These are phyloP conservation scores for Phytophthora ohioensis DNA, from an alignment of 352 stramenopile species.

Conservation along the genomic window DNA sequence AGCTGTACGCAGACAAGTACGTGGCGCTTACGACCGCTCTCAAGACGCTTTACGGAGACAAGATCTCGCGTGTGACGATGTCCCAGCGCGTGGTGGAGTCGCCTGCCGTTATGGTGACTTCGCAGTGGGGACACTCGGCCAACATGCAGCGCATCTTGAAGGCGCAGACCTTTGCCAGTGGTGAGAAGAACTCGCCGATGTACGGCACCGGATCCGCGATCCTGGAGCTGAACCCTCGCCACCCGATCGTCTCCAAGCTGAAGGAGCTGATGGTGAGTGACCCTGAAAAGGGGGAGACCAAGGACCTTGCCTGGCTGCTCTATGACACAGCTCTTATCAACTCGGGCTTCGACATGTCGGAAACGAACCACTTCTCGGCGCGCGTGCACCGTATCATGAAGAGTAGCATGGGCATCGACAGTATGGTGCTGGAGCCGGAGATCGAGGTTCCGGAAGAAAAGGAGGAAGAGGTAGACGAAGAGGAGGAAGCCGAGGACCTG, in stretches of 20 bases:
- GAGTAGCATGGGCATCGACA: slow-evolving; percentile 91
- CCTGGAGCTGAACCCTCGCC: slow-evolving; percentile 99
- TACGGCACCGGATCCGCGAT: slow-evolving; percentile 87
- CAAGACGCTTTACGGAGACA: slow-evolving; percentile 95
- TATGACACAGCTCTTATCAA: slow-evolving; percentile 98
- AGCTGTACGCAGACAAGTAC: slow-evolving; percentile 98
- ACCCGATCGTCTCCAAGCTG: slow-evolving; percentile 98
- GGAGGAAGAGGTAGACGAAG: slow-evolving; percentile 55
- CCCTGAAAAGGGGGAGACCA: slow-evolving; percentile 86
- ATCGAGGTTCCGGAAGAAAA: slow-evolving; percentile 93
- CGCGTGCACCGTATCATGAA: slow-evolving; percentile 96
- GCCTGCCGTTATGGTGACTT: slow-evolving; percentile 97
- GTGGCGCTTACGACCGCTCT: slow-evolving; percentile 96
- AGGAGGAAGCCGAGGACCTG: slow-evolving; percentile 40
- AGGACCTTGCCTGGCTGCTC: slow-evolving; percentile 97
- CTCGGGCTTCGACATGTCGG: slow-evolving; percentile 96
- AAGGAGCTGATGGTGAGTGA: slow-evolving; percentile 77
- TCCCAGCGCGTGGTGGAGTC: slow-evolving; percentile 94
- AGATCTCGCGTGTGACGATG: slow-evolving; percentile 96
- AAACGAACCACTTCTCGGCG: slow-evolving; percentile 93
- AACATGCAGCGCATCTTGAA: slow-evolving; percentile 99
- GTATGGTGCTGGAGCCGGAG: slow-evolving; percentile 93
- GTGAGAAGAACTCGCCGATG: slow-evolving; percentile 49
- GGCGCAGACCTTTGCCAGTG: slow-evolving; percentile 96
- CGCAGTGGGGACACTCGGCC: slow-evolving; percentile 97